Evolutionary conservation across 306 rosid species (phyloP).

Genomic region (Malus sylvestris): DNA sequence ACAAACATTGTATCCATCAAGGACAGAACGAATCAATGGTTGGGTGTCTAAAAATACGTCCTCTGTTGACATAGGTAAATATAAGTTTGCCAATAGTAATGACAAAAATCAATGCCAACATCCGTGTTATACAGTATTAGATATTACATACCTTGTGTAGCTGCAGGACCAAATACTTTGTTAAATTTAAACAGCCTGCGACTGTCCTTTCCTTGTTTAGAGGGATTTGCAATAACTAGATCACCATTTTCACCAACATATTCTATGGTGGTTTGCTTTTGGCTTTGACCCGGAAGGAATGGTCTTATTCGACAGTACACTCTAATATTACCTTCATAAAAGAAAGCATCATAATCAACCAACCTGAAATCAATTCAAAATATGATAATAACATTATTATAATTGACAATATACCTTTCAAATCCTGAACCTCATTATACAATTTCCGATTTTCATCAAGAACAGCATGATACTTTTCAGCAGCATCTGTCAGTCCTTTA

Average conservation of each 20-base stretch:
- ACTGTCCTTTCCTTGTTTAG: slow-evolving; percentile 81
- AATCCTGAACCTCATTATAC: slow-evolving; percentile 94
- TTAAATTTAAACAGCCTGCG: slow-evolving; percentile 81
- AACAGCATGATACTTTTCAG: slow-evolving; percentile 75
- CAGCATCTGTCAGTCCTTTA: slow-evolving; percentile 82
- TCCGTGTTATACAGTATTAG: slow-evolving; percentile 3
- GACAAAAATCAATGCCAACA: background rate
- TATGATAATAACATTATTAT: background rate
- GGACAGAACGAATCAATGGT: slow-evolving; percentile 87
- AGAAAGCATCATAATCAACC: slow-evolving; percentile 11
- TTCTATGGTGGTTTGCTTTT: slow-evolving; percentile 66
- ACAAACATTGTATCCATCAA: slow-evolving; percentile 95
- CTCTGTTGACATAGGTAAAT: slow-evolving; percentile 39
- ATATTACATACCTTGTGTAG: slow-evolving; percentile 65
- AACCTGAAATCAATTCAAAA: slow-evolving; percentile 9
- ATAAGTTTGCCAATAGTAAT: background rate
- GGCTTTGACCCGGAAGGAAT: slow-evolving; percentile 89
- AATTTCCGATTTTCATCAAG: slow-evolving; percentile 79
- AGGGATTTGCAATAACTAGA: slow-evolving; percentile 66
- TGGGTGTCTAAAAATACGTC: slow-evolving; percentile 80
- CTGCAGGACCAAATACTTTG: slow-evolving; percentile 81
- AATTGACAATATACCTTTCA: slow-evolving; percentile 57
- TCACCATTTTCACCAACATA: slow-evolving; percentile 92
- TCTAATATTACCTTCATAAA: slow-evolving; percentile 77
- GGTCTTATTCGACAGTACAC: slow-evolving; percentile 96